phyloP scores from a whole-genome alignment of 177 flowering plant genomes.

The Vitis hybrid region DNA sequence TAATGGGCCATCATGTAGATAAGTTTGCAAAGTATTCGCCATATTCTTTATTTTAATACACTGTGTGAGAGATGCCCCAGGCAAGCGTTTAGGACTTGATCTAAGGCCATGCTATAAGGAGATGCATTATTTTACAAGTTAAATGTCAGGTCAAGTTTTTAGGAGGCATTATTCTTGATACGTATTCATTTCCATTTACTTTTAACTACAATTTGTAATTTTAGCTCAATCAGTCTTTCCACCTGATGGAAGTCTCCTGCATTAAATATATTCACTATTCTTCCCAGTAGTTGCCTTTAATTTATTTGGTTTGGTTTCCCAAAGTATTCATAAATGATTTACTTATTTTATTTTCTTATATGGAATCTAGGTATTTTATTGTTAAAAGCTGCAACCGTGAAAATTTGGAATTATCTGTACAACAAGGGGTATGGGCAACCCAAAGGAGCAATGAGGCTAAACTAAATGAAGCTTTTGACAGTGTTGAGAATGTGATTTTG shows the following conservation, averaged over 20 bases:
- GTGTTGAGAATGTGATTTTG: constrained; percentile 91
- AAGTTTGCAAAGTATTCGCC: too few relatives aligned
- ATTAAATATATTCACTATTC: background rate
- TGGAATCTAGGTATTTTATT: constrained; percentile 79
- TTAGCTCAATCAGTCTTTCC: background rate
- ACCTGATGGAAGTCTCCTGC: background rate
- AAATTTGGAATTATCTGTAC: constrained; percentile 94
- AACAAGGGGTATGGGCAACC: constrained; percentile 99
- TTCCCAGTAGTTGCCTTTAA: background rate
- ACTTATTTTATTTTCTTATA: constrained; percentile 7
- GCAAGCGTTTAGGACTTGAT: background rate
- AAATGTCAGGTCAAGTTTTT: background rate
- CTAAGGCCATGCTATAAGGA: background rate
- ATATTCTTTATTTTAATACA: background rate
- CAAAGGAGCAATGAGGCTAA: constrained; percentile 99
- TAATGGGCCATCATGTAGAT: too few relatives aligned
- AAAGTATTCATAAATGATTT: constrained; percentile 4
- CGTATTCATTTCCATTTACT: background rate
- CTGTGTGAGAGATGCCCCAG: background rate
- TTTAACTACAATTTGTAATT: background rate
- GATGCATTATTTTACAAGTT: background rate
- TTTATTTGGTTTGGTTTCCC: constrained; percentile 2
- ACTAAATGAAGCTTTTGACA: constrained; percentile 98
- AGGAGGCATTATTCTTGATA: background rate
- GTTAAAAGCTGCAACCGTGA: constrained; percentile 99